Conservation (phyloP, 225 moss, liverwort and hornwort species). For the Marchantia paleacea region DNA sequence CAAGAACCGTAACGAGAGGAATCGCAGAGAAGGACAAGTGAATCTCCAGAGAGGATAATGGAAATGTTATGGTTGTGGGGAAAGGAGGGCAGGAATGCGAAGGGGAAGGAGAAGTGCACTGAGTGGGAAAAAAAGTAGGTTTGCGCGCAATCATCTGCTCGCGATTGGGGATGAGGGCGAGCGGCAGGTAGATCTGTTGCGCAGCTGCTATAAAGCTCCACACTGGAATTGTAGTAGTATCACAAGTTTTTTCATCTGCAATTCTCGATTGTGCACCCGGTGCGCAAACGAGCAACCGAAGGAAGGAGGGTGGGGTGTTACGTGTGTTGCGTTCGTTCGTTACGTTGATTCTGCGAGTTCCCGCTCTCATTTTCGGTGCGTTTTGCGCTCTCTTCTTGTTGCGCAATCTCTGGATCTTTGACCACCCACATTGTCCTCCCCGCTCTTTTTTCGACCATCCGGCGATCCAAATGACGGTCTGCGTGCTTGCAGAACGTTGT, state of each 20-base stretch:
- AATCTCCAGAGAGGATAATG: not conserved
- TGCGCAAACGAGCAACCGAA: not conserved
- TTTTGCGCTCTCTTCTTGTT: not conserved
- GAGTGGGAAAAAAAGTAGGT: not conserved
- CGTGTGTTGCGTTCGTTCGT: conserved; percentile 11
- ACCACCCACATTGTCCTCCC: not conserved
- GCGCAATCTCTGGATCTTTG: not conserved
- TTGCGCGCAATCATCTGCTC: conserved; percentile 9
- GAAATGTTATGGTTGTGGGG: not conserved
- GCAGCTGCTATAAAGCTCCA: not conserved
- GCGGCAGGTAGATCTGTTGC: conserved; percentile 12
- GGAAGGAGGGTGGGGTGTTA: not conserved
- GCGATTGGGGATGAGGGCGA: conserved; percentile 10
- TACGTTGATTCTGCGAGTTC: not conserved
- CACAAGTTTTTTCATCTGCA: not conserved
- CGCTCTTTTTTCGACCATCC: not conserved
- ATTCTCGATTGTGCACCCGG: not conserved
- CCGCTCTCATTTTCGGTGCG: not conserved
- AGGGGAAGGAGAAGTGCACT: not conserved
- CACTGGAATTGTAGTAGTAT: not conserved
- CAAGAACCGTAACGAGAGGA: not conserved
- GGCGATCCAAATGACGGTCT: not conserved
- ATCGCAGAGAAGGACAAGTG: not conserved
- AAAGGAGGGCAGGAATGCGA: not conserved
- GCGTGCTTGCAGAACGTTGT: not conserved